phyloP scores from a whole-genome alignment of 257 asterid species.

The Dorcoceras hygrometricum region DNA sequence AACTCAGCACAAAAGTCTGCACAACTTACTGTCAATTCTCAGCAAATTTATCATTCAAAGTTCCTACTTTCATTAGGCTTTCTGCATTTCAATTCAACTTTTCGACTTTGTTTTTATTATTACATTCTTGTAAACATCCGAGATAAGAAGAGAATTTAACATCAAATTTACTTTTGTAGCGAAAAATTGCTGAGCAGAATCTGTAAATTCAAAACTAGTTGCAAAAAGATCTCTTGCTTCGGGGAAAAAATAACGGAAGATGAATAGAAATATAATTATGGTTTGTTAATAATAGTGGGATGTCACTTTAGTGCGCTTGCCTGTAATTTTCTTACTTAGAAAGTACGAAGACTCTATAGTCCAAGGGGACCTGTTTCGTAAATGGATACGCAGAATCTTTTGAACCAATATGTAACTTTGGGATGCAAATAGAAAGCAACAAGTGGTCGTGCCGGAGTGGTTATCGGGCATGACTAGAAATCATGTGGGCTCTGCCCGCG shows the following conservation, averaged over 20 bases:
- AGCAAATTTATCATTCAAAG: too few species aligned
- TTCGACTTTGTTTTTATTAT: too few species aligned
- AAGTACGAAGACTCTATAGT: background rate
- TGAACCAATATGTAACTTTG: too few species aligned
- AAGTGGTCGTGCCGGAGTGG: constrained; percentile 99
- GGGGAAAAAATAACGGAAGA: background rate
- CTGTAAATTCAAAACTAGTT: too few species aligned
- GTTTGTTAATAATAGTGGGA: constrained; percentile 11
- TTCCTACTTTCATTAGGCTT: too few species aligned
- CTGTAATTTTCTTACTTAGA: constrained; percentile 8
- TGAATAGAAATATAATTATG: background rate
- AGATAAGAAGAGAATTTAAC: background rate
- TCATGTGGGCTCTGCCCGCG: constrained; percentile 95
- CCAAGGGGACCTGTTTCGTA: constrained; percentile 24
- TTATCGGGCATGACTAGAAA: constrained; percentile 99
- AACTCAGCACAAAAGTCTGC: too few species aligned
- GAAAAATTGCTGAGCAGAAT: too few species aligned
- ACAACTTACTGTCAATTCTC: too few species aligned
- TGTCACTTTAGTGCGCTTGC: constrained; percentile 29
- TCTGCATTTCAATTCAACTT: too few species aligned
- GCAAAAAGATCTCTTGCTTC: background rate
- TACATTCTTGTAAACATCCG: too few species aligned
- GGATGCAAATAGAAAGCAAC: too few species aligned
- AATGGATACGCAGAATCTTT: constrained; percentile 24
- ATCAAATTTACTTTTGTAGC: too few species aligned